These are phyloP conservation scores for Yamadazyma phyllophila DNA, from an alignment of 805 yeast genomes.

Conservation along the genomic window DNA sequence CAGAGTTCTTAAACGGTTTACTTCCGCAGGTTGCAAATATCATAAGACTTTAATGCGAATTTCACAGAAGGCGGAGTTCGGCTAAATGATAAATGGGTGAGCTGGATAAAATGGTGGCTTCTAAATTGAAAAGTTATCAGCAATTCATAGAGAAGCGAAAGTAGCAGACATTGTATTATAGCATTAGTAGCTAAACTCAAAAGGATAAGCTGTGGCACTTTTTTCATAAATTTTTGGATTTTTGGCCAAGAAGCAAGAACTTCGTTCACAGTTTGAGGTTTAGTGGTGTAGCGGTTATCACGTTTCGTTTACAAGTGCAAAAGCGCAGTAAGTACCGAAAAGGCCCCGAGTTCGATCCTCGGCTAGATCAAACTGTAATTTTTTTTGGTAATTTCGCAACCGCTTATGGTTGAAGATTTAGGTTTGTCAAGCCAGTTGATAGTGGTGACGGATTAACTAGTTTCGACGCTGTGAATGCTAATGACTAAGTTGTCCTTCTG, in stretches of 20 bases:
- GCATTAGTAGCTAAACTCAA: too few species aligned
- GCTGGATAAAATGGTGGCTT: too few species aligned
- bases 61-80: neutral
- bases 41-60: neutral
- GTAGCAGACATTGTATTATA: neutral
- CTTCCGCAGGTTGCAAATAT: neutral
- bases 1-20: neutral
- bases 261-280: constrained; percentile 19
- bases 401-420: too few species aligned
- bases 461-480: too few species aligned
- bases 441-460: too few species aligned
- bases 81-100: neutral
- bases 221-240: neutral
- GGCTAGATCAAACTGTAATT: constrained; percentile 32
- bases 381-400: constrained; percentile 1
- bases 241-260: neutral
- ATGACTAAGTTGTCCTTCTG: too few species aligned
- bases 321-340: constrained; percentile 35
- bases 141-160: neutral
- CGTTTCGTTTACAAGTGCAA: constrained; percentile 40
- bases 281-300: constrained; percentile 45
- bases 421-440: too few species aligned
- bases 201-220: too few species aligned
- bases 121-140: neutral
- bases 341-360: constrained; percentile 48